phyloP scores from a whole-genome alignment of 495 filamentous ascomycete genomes.

The Xanthoparmelia taractica region DNA sequence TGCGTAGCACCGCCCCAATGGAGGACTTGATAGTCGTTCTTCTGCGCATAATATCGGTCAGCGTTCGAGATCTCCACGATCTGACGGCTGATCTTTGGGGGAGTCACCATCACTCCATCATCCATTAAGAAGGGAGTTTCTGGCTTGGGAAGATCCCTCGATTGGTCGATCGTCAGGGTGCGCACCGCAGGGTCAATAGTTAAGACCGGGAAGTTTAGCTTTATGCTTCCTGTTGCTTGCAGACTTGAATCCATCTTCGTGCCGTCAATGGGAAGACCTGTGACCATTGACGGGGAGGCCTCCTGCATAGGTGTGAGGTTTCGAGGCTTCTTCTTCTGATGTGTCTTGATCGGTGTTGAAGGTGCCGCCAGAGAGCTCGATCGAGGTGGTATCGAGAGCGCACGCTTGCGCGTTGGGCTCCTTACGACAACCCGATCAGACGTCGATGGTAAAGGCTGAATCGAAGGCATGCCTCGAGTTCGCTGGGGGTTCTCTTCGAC shows the following conservation, averaged over 20 bases:
- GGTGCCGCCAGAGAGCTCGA: constrained; percentile 5
- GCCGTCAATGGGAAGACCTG: neutral
- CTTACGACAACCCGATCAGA: neutral
- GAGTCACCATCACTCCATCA: constrained; percentile 4
- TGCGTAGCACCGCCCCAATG: neutral
- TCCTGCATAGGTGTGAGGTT: neutral
- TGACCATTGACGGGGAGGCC: neutral
- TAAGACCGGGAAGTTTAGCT: neutral
- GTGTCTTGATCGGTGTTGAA: constrained; percentile 15
- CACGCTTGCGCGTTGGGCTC: constrained; percentile 8
- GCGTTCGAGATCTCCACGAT: neutral
- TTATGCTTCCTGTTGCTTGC: neutral
- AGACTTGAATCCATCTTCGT: neutral
- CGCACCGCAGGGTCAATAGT: neutral
- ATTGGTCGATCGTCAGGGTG: neutral
- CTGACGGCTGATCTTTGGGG: neutral
- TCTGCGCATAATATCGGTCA: neutral
- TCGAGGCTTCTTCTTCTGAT: constrained; percentile 12
- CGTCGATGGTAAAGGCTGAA: neutral
- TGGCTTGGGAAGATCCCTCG: constrained; percentile 7
- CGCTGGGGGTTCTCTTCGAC: neutral
- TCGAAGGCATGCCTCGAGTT: neutral
- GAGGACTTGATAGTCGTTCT: neutral
- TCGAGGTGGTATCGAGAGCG: constrained; percentile 8
- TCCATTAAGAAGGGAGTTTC: constrained; percentile 12